These are phyloP conservation scores for Botrytis medusae DNA, from an alignment of 2,329 filamentous ascomycete species.

Conservation along the genomic window DNA sequence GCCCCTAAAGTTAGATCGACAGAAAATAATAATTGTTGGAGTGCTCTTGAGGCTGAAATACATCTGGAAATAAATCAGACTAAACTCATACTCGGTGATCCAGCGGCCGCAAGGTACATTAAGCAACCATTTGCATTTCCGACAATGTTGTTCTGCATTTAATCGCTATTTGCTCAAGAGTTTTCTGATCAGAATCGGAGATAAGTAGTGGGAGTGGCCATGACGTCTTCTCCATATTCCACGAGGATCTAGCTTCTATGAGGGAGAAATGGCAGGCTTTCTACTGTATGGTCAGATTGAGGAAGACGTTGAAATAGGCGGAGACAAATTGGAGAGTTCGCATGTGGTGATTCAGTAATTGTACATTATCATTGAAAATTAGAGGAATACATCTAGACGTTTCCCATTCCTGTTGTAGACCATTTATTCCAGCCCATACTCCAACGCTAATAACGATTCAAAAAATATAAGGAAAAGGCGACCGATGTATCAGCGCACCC, in stretches of 20 bases:
- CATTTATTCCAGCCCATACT: conserved; percentile 26
- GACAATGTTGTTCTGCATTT: background rate
- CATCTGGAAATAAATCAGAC: background rate
- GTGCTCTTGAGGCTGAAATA: conserved; percentile 1
- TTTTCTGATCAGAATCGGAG: background rate
- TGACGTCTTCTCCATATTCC: background rate
- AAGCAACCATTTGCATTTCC: background rate
- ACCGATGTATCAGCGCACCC: conserved; percentile 23
- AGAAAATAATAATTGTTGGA: background rate
- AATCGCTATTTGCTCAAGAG: background rate
- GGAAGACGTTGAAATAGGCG: background rate
- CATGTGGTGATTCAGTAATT: background rate
- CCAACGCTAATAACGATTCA: conserved; percentile 32
- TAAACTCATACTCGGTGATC: background rate
- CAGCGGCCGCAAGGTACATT: background rate
- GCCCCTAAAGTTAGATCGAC: background rate
- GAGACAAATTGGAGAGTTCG: conserved; percentile 2
- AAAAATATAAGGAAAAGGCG: conserved; percentile 9
- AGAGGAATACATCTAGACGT: conserved; percentile 13
- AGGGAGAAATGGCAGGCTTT: background rate
- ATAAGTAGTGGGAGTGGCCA: background rate
- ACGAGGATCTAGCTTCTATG: background rate
- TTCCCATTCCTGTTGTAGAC: conserved; percentile 11
- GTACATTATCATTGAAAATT: conserved; percentile 24
- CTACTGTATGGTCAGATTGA: background rate